Evolutionary conservation across 352 stramenopile species (phyloP).

Genomic region (Phytopythium cucurbitacearum): DNA sequence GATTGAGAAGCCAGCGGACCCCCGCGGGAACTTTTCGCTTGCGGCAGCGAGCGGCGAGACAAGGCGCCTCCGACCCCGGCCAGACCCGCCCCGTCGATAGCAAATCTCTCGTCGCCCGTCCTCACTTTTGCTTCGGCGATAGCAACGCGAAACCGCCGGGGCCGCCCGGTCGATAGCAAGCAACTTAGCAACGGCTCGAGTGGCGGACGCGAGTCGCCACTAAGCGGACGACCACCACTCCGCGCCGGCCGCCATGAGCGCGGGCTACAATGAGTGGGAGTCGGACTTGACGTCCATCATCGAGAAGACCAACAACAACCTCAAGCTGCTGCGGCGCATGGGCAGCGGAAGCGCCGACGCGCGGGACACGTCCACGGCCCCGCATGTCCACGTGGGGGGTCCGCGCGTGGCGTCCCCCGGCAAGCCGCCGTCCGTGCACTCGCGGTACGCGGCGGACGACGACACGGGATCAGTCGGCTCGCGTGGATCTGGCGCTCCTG

Average conservation of each 20-base stretch:
- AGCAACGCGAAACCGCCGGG: not conserved
- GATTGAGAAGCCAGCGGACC: too few species aligned
- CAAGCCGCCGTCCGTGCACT: slow-evolving; percentile 15
- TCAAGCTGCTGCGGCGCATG: slow-evolving; percentile 78
- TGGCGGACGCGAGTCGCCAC: not conserved
- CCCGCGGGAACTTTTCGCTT: too few species aligned
- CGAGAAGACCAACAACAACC: slow-evolving; percentile 86
- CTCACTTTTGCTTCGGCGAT: too few species aligned
- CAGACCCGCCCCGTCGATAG: too few species aligned
- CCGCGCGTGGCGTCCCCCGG: slow-evolving; percentile 10
- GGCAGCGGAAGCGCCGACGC: slow-evolving; percentile 61
- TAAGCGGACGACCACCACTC: not conserved
- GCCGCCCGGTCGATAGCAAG: not conserved
- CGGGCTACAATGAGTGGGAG: slow-evolving; percentile 68
- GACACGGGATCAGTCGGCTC: slow-evolving; percentile 20
- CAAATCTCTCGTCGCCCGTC: too few species aligned
- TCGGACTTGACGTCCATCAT: slow-evolving; percentile 84
- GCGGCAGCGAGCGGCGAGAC: too few species aligned
- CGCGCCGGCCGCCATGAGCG: slow-evolving; percentile 39
- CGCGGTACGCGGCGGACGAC: slow-evolving; percentile 12
- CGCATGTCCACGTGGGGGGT: slow-evolving; percentile 15
- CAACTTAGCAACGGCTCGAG: too few species aligned
- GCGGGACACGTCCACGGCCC: slow-evolving; percentile 6
- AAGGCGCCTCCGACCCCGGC: too few species aligned
- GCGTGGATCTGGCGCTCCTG: slow-evolving; percentile 7